A percentile compares a stretch with the other conserved stretches of the same genome.
These are phyloP conservation scores for Hyaloscypha bicolor DNA, from an alignment of 495 filamentous ascomycete species.

Conservation along the genomic window DNA sequence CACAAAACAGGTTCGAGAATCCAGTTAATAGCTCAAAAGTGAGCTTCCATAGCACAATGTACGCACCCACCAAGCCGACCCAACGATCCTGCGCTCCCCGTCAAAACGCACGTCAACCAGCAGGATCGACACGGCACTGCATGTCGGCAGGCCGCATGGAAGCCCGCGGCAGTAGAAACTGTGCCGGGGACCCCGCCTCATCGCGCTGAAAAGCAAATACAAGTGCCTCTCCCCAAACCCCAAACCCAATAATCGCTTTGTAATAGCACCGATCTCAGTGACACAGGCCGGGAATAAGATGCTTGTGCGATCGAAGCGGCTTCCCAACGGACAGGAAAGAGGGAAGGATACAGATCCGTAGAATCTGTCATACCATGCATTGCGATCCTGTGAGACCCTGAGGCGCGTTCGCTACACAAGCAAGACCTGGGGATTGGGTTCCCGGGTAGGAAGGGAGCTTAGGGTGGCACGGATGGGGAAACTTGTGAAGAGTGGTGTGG, in stretches of 20 bases:
- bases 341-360: background rate
- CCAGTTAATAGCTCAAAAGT: background rate
- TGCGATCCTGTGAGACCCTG: background rate
- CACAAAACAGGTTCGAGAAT: background rate
- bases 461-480: slow-evolving; percentile 22
- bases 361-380: background rate
- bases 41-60: slow-evolving; percentile 1
- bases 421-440: background rate
- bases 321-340: background rate
- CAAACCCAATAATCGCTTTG: background rate
- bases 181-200: background rate
- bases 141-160: background rate
- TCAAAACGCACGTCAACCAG: background rate
- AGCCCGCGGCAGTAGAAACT: background rate
- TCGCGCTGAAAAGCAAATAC: background rate
- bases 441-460: background rate
- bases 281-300: background rate
- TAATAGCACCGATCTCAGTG: background rate
- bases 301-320: background rate
- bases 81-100: background rate
- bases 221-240: background rate
- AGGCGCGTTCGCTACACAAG: background rate
- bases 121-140: background rate
- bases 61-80: background rate
- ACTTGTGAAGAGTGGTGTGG: background rate